A percentile compares a stretch with the other conserved stretches of the same genome.
These are phyloP conservation scores for Pseudogymnoascus sp. DNA, from an alignment of 2,329 filamentous ascomycete species.

Conservation along the genomic window DNA sequence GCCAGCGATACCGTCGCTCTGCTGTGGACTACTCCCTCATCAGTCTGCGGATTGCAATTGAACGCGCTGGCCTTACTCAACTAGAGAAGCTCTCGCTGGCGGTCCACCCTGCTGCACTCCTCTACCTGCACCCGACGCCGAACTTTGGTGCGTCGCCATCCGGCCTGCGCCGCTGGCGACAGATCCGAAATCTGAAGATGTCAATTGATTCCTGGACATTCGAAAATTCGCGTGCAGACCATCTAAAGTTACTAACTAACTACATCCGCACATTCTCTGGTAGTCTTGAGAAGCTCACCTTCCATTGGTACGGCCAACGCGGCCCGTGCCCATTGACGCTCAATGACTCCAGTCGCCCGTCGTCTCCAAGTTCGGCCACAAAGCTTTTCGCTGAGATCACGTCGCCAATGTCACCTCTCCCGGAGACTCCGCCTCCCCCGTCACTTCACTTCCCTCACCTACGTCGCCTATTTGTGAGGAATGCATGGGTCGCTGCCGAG, in stretches of 20 bases:
- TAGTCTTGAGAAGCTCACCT: conserved; percentile 60
- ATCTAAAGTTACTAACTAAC: conserved; percentile 71
- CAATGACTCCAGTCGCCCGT: conserved; percentile 13
- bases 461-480: conserved; percentile 61
- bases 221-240: conserved; percentile 52
- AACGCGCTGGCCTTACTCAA: conserved; percentile 58
- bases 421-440: conserved; percentile 42
- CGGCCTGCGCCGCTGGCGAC: conserved; percentile 64
- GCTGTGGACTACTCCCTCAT: conserved; percentile 85
- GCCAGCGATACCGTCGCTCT: conserved; percentile 64
- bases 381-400: conserved; percentile 60
- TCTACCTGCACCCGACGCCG: conserved; percentile 66
- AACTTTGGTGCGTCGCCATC: conserved; percentile 69
- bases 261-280: conserved; percentile 66
- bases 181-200: conserved; percentile 67
- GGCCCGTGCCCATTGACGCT: conserved; percentile 68
- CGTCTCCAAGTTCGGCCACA: conserved; percentile 51
- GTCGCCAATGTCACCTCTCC: conserved; percentile 55
- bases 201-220: conserved; percentile 65
- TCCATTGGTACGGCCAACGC: conserved; percentile 66
- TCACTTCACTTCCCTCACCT: conserved; percentile 60
- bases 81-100: conserved; percentile 65
- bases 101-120: conserved; percentile 67
- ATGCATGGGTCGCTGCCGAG: conserved; percentile 60
- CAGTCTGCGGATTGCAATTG: conserved; percentile 74